Base-by-base conservation (phyloP, 139 green algal genomes). In the Coelastrella sp. region DNA sequence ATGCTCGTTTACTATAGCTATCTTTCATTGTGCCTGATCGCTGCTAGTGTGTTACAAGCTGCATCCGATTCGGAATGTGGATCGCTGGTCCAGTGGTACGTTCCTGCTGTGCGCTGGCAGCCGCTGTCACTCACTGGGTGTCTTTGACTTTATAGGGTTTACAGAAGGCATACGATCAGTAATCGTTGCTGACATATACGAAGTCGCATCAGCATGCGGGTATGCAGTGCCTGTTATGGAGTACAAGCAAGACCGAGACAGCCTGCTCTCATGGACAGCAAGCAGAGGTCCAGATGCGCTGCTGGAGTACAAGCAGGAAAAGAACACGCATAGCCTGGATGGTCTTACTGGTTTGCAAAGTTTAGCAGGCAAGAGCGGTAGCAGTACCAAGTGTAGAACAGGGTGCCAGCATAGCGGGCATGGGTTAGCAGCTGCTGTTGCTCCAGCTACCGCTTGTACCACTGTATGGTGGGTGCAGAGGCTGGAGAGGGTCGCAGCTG, bases 171-270 rank as follows among this genome's bases (percentile, higher is more conserved):
- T 65, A 0, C 61, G 82, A 14, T 78, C 61, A 11, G 58, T 87
- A n/a, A 87, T 87, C 8, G 82, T 87, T 17, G 82, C 82, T 61
- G 61, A 87, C 23, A 77, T 87, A 0, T 66, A 87, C 11, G n/a
- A 87, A 20, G 82, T 80, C 3, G n/a, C 82, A 3, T 65, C 61
- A 16, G 82, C 82, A n/a, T 87, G 82, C 47, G 82, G 82, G 3
- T 87, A 87, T 16, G 82, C n/a, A 11, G 82, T 87, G 23, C 82
- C 82, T 4, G 8, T 78, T 8, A 65, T 87, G 22, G 23, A 80
- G 57, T 87, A 78, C 22, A 61, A 79, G 57, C 14, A 73, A 0
- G 61, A 87, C 4, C 32, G 82, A 5, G 82, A 87, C 82, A 87
- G 23, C n/a, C 47, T 73, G 82, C 10, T 87, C 22, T 64, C 82